Evolutionary conservation across 2,329 filamentous ascomycete species (phyloP), one percentile per base, ranked within the genome.

Genomic region (Penicillium sp.): DNA sequence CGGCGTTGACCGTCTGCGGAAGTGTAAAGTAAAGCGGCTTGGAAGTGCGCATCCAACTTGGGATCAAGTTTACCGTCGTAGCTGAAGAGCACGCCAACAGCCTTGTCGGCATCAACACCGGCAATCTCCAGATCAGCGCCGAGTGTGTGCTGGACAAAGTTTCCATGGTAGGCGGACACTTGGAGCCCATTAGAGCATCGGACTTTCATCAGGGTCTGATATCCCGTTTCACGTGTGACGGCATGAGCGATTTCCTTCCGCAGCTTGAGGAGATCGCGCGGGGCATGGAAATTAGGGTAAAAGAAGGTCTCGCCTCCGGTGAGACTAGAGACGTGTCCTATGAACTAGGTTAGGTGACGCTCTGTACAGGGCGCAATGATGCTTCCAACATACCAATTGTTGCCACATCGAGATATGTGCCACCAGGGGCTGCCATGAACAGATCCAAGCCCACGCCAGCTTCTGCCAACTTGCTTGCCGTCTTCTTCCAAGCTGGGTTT

Each of bases 61-160:
- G 91, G 81, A 74, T 99, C 94, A n/a, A 99, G 84, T 76, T 97
- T 97, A 58, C 94, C 94, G 70, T 99, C 94, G 73, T 99, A 96
- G 66, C 85, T 89, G 73, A 99, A 99, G 47, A 91, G 88, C 11
- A 97, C 90, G 3, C 88, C 89, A 62, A 99, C 83, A 10, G 93
- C 91, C 78, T 97, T 97, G 76, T 99, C 94, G 20, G 91, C 87
- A 71, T 97, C 94, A 50, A 97, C 86, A 50, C 89, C 85, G 29
- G 94, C 94, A 66, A 99, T 90, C 72, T 99, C 92, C 43, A 99
- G 83, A 74, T 99, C 94, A 3, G 92, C 92, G 11, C 92, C 92
- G 69, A 96, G 96, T 0, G 90, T 94, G 76, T 97, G 92, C 70
- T 99, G 94, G 49, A 95, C 84, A 71, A 97, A 99, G 76, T 96